These are phyloP conservation scores for Leccinum olivaceopallidum DNA, from an alignment of 768 basidiomycete genomes.

Conservation along the genomic window DNA sequence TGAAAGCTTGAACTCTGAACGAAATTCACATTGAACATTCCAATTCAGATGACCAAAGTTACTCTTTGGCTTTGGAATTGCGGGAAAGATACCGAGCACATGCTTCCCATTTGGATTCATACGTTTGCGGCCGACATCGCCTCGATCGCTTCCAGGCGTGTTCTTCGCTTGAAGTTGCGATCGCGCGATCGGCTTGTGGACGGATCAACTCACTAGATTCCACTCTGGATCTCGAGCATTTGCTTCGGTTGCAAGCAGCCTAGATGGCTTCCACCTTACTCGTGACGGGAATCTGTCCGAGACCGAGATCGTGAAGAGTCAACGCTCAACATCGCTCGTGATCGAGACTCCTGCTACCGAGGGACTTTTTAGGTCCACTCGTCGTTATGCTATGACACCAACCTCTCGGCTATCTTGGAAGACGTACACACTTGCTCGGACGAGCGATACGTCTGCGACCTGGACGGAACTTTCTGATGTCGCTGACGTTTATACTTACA, in stretches of 20 bases:
- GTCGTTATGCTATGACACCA: background rate
- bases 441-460: background rate
- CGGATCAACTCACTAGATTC: background rate
- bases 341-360: background rate
- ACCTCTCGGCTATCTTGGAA: background rate
- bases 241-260: background rate
- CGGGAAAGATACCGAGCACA: background rate
- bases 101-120: background rate
- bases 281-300: background rate
- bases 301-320: background rate
- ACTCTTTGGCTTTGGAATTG: background rate
- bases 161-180: background rate
- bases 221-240: background rate
- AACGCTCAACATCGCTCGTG: background rate
- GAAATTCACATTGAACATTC: background rate
- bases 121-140: background rate
- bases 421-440: background rate
- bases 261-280: background rate
- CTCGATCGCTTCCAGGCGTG: background rate
- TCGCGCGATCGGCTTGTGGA: background rate
- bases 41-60: background rate
- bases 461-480: background rate
- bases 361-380: background rate
- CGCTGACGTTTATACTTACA: background rate
- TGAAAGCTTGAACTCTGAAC: constrained; percentile 4